phyloP scores from a whole-genome alignment of 1,284 basidiomycete species.

The Mrakiaceae sp. region DNA sequence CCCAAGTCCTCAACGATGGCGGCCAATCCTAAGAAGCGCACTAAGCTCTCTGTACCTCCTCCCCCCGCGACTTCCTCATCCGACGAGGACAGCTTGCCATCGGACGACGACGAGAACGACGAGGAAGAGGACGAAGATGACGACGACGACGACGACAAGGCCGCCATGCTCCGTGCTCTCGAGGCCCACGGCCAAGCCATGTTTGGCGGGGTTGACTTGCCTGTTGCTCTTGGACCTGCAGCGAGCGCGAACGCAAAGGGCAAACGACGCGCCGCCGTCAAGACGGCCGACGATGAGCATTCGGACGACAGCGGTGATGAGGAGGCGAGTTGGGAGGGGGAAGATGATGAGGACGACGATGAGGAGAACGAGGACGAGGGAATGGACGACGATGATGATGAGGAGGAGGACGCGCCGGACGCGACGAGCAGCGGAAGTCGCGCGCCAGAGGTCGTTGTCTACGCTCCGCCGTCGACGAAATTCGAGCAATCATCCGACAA shows the following conservation, averaged over 20 bases:
- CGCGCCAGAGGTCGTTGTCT: conserved; percentile 9
- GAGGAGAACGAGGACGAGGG: conserved; percentile 3
- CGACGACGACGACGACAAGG: conserved; percentile 18
- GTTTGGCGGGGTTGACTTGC: conserved; percentile 24
- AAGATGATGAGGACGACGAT: neutral
- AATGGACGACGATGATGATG: conserved; percentile 18
- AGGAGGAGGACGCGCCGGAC: conserved; percentile 1
- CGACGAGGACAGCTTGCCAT: neutral
- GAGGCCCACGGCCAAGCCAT: conserved; percentile 32
- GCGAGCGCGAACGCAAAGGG: neutral
- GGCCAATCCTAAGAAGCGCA: neutral
- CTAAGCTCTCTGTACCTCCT: neutral
- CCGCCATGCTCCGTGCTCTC: conserved; percentile 32
- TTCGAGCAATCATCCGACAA: neutral
- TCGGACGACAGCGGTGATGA: conserved; percentile 3
- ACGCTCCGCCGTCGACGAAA: conserved; percentile 1
- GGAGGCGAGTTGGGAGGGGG: neutral
- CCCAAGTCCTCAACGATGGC: neutral
- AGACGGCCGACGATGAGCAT: neutral
- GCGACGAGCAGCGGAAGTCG: neutral
- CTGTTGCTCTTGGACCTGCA: neutral
- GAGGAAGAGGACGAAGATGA: conserved; percentile 14
- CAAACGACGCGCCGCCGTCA: conserved; percentile 4
- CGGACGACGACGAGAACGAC: conserved; percentile 4
- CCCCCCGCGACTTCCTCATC: neutral